Evolutionary conservation across 2,329 filamentous ascomycete species (phyloP).

Genomic region (Cercospora sp.): DNA sequence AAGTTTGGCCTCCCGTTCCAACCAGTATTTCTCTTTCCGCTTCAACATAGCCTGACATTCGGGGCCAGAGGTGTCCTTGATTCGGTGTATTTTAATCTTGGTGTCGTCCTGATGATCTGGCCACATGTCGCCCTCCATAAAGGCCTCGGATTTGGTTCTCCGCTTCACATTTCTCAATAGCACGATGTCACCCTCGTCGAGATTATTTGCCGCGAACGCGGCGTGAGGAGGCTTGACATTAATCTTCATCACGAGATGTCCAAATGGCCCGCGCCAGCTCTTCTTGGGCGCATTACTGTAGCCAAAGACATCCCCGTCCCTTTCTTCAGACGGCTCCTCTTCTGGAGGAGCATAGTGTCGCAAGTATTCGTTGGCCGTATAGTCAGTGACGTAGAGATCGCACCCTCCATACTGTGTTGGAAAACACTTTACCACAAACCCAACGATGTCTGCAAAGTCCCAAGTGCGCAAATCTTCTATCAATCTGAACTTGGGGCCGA

Average conservation of each 20-base stretch:
- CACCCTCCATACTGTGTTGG: slow-evolving; percentile 45
- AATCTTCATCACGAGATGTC: slow-evolving; percentile 69
- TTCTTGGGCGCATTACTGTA: slow-evolving; percentile 38
- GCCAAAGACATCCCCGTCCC: slow-evolving; percentile 36
- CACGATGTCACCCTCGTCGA: slow-evolving; percentile 64
- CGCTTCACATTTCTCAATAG: slow-evolving; percentile 71
- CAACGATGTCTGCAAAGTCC: slow-evolving; percentile 69
- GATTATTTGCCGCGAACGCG: slow-evolving; percentile 54
- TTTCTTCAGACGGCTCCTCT: slow-evolving; percentile 33
- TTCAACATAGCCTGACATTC: slow-evolving; percentile 60
- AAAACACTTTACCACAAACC: slow-evolving; percentile 65
- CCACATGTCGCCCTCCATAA: slow-evolving; percentile 71
- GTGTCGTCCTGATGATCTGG: slow-evolving; percentile 55
- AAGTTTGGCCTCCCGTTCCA: slow-evolving; percentile 38
- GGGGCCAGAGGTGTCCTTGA: slow-evolving; percentile 43
- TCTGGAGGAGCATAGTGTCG: slow-evolving; percentile 54
- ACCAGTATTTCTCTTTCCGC: slow-evolving; percentile 64
- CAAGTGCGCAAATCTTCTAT: slow-evolving; percentile 62
- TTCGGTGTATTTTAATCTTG: slow-evolving; percentile 60
- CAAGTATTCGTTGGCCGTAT: slow-evolving; percentile 69
- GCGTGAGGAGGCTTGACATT: slow-evolving; percentile 71
- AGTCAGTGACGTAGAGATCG: slow-evolving; percentile 78
- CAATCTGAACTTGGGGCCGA: slow-evolving; percentile 57
- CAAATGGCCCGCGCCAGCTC: slow-evolving; percentile 73
- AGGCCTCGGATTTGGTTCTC: slow-evolving; percentile 50